A percentile compares a stretch with the other conserved stretches of the same genome.
phyloP scores from a whole-genome alignment of 2,329 filamentous ascomycete genomes.

The Nectriaceae sp. region DNA sequence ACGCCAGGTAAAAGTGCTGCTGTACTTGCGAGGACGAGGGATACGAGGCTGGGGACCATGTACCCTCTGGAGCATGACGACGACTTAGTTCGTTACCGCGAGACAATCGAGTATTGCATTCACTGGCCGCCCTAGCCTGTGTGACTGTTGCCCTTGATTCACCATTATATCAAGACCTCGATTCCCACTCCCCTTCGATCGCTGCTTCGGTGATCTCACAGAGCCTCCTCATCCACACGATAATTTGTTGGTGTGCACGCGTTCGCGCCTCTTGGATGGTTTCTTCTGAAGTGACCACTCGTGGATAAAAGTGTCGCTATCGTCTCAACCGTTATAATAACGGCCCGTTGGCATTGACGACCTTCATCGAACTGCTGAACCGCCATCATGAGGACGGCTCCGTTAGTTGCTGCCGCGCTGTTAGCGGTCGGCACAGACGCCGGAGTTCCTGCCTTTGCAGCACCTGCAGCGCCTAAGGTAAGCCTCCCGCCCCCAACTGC shows the following conservation, averaged over 20 bases:
- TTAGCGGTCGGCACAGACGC: slow-evolving; percentile 33
- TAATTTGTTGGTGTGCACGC: neutral
- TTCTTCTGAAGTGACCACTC: neutral
- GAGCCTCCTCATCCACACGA: no score
- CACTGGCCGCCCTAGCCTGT: neutral
- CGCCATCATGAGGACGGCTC: slow-evolving; percentile 35
- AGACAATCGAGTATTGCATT: no score
- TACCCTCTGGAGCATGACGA: no score
- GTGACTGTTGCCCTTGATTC: no score
- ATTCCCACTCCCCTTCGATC: no score
- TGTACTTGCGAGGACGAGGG: no score
- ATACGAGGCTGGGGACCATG: no score
- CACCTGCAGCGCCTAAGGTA: slow-evolving; percentile 17
- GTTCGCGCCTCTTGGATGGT: neutral
- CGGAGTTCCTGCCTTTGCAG: slow-evolving; percentile 5
- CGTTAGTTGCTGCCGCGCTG: slow-evolving; percentile 33
- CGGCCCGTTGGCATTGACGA: neutral
- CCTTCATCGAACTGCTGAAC: neutral
- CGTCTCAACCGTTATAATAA: neutral
- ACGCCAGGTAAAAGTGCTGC: no score
- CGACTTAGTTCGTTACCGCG: no score
- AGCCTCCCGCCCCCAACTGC: slow-evolving; percentile 2
- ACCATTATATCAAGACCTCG: neutral
- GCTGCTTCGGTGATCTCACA: no score
- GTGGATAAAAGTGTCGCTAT: neutral